Conservation (phyloP, 257 asterid species). For the Phtheirospermum japonicum region DNA sequence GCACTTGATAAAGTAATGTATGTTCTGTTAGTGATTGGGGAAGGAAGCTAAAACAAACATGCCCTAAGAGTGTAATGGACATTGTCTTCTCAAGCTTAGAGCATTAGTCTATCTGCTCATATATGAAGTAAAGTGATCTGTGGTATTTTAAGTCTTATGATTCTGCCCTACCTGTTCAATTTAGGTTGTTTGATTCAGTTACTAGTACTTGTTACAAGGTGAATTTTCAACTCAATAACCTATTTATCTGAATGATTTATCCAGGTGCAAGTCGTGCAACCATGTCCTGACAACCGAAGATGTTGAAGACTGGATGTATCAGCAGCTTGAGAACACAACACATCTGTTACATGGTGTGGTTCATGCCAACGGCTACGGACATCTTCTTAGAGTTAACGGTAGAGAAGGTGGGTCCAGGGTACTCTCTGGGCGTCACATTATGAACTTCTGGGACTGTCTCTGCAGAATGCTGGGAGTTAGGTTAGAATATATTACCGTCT, state of each 20-base stretch:
- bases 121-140: no score
- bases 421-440: slow-evolving; percentile 73
- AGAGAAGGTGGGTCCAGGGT: slow-evolving; percentile 93
- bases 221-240: no score
- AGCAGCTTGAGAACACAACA: slow-evolving; percentile 79
- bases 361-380: slow-evolving; percentile 89
- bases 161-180: no score
- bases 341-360: slow-evolving; percentile 87
- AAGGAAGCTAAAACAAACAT: no score
- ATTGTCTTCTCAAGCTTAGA: no score
- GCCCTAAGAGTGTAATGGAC: no score
- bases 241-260: not conserved
- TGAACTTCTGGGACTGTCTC: slow-evolving; percentile 91
- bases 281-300: slow-evolving; percentile 81
- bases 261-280: slow-evolving; percentile 84
- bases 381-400: slow-evolving; percentile 93
- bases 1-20: no score
- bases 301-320: slow-evolving; percentile 91
- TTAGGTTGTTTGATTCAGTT: not conserved
- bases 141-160: no score
- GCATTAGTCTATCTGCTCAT: no score
- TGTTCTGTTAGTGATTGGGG: no score
- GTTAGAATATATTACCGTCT: slow-evolving; percentile 33
- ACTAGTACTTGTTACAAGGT: no score
- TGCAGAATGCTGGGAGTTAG: slow-evolving; percentile 79